These are phyloP conservation scores for Lasiosphaeriaceae sp. DNA, from an alignment of 495 filamentous ascomycete genomes.

Conservation along the genomic window DNA sequence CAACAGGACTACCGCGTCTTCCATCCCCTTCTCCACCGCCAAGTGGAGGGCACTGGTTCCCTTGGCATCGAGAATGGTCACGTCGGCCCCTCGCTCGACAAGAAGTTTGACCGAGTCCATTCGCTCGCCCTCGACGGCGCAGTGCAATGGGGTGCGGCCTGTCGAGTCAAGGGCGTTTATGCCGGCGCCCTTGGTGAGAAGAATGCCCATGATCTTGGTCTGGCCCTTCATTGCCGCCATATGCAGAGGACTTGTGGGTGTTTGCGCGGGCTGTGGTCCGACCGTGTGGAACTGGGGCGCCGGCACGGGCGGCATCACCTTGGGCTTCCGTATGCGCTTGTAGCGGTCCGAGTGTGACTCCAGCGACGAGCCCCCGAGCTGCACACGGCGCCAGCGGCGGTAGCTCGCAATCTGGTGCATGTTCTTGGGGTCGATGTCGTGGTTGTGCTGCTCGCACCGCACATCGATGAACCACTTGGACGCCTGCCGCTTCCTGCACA, in stretches of 20 bases:
- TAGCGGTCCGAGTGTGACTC: slow-evolving; percentile 23
- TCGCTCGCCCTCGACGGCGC: slow-evolving; percentile 19
- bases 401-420: slow-evolving; percentile 24
- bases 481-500: slow-evolving; percentile 22
- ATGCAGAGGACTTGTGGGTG: slow-evolving; percentile 23
- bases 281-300: slow-evolving; percentile 19
- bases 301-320: slow-evolving; percentile 13
- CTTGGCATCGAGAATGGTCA: slow-evolving; percentile 14
- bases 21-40: slow-evolving; percentile 27
- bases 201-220: slow-evolving; percentile 26
- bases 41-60: slow-evolving; percentile 18
- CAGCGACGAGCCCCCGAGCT: slow-evolving; percentile 5
- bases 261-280: slow-evolving; percentile 4
- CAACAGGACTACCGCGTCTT: slow-evolving; percentile 24
- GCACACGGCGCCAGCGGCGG: slow-evolving; percentile 24
- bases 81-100: slow-evolving; percentile 18
- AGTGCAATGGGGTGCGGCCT: slow-evolving; percentile 30
- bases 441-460: slow-evolving; percentile 27
- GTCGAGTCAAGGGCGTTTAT: slow-evolving; percentile 25
- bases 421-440: slow-evolving; percentile 21
- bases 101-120: slow-evolving; percentile 21
- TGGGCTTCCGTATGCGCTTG: slow-evolving; percentile 10
- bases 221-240: slow-evolving; percentile 26
- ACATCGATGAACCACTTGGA: slow-evolving; percentile 30
- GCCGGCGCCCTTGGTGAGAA: slow-evolving; percentile 30